Base-by-base conservation (phyloP, 306 rosid species). In the Castanopsis chinensis region DNA sequence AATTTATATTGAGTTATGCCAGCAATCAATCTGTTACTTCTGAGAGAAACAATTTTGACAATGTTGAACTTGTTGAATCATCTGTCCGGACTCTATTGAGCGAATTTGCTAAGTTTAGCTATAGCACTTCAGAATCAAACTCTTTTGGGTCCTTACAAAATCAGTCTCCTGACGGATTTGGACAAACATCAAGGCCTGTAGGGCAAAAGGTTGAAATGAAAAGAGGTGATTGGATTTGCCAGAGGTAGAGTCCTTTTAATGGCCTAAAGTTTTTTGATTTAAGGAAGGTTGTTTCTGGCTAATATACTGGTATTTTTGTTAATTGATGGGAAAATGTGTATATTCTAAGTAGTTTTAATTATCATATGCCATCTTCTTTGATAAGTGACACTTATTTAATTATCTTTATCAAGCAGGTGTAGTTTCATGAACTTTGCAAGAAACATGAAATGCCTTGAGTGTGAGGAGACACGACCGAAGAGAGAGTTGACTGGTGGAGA, bases 381-480 rank as follows among this genome's bases (percentile, higher is more conserved):
- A 77, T 81, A 30, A 69, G 19, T 28, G 23, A 13, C 53, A 5
- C 43, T 19, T 55, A 5, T 77, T 75, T 58, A 78, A 33, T 80
- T 69, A 59, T 51, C 64, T 71, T 49, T 83, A 74, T 71, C 19
- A 88, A 75, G 85, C 95, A 95, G 99, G 92, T 95, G 99, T 88
- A 91, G 76, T 91, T 95, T 95, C 84, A 90, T 95, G 98, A 95
- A 95, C 87, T 95, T 95, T 74, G 97, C 99, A 28, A 89, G 91
- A 83, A 95, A 95, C 81, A 56, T 82, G 15, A 90, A 93, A 81
- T 95, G 99, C 79, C 96, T 90, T 5, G 96, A 95, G 75, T 95
- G 99, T 49, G 95, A 91, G 80, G 99, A 91, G 89, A 89, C 90
- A 69, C 89, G 96, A 64, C 99, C 98, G 64, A 87, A 90, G 84